phyloP scores from a whole-genome alignment of 768 basidiomycete species.

The Termitomyces sp. region DNA sequence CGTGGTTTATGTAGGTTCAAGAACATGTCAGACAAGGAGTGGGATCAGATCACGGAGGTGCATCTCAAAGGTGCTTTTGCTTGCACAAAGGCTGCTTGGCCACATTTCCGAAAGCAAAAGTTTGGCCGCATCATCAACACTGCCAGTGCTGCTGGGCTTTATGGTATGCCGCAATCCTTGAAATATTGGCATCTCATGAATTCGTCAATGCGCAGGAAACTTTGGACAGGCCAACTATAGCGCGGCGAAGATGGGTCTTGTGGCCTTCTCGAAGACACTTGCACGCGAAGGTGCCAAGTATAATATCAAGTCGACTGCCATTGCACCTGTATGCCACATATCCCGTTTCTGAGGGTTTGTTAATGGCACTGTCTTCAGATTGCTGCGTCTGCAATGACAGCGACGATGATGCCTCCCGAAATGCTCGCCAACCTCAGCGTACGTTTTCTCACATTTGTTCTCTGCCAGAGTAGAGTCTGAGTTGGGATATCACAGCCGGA shows the following conservation, averaged over 20 bases:
- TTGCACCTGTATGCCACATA: conserved; percentile 69
- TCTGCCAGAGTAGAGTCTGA: not conserved
- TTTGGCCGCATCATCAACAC: conserved; percentile 94
- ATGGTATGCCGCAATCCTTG: conserved; percentile 46
- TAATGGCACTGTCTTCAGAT: conserved; percentile 40
- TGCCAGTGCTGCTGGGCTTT: conserved; percentile 90
- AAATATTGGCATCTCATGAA: not conserved
- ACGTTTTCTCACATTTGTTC: conserved; percentile 10
- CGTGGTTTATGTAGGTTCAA: conserved; percentile 59
- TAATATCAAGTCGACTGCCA: conserved; percentile 77
- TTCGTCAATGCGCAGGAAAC: conserved; percentile 52
- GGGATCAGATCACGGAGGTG: conserved; percentile 83
- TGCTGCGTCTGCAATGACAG: conserved; percentile 96
- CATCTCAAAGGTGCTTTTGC: conserved; percentile 93
- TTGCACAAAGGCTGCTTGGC: conserved; percentile 95
- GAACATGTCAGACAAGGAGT: conserved; percentile 95
- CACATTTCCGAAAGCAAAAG: conserved; percentile 89
- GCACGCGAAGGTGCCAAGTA: conserved; percentile 92
- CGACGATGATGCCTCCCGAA: conserved; percentile 91
- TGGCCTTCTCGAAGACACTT: conserved; percentile 89
- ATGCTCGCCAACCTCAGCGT: conserved; percentile 86
- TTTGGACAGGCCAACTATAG: conserved; percentile 98
- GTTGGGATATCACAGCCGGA: conserved; percentile 56
- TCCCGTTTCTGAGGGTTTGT: not conserved
- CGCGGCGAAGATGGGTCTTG: conserved; percentile 94